phyloP scores from a whole-genome alignment of 1,284 basidiomycete species.

The Boletus holoroseus region DNA sequence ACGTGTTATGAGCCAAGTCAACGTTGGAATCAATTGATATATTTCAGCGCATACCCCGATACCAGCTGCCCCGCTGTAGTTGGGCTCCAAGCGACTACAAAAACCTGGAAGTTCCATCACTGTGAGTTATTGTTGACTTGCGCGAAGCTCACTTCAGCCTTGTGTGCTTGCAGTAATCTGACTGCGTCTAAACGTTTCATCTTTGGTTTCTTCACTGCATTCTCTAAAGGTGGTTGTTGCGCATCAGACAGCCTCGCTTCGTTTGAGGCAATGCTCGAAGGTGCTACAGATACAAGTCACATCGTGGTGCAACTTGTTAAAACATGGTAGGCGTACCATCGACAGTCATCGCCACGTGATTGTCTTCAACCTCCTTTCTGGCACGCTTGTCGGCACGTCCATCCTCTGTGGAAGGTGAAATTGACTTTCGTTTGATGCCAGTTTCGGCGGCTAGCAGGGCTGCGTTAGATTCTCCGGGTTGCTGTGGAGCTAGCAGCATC shows the following conservation, averaged over 20 bases:
- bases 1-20: slow-evolving; percentile 7
- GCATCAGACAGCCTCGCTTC: slow-evolving; percentile 23
- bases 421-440: slow-evolving; percentile 45
- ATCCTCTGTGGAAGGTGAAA: slow-evolving; percentile 39
- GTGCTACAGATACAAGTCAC: slow-evolving; percentile 7
- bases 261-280: slow-evolving; percentile 18
- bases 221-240: slow-evolving; percentile 19
- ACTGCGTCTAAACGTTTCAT: slow-evolving; percentile 41
- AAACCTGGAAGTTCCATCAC: slow-evolving; percentile 49
- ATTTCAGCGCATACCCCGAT: slow-evolving; percentile 53
- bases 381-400: slow-evolving; percentile 49
- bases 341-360: slow-evolving; percentile 30
- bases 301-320: neutral
- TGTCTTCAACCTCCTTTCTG: slow-evolving; percentile 41
- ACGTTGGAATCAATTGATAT: neutral
- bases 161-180: slow-evolving; percentile 52
- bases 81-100: slow-evolving; percentile 78
- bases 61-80: slow-evolving; percentile 56
- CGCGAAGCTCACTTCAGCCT: slow-evolving; percentile 48
- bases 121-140: neutral
- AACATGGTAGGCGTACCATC: slow-evolving; percentile 27
- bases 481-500: slow-evolving; percentile 25
- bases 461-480: slow-evolving; percentile 16
- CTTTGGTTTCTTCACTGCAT: slow-evolving; percentile 34
- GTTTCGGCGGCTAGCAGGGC: slow-evolving; percentile 15